Base-by-base conservation (phyloP, 768 basidiomycete species). In the Melanogaster broomeanus region DNA sequence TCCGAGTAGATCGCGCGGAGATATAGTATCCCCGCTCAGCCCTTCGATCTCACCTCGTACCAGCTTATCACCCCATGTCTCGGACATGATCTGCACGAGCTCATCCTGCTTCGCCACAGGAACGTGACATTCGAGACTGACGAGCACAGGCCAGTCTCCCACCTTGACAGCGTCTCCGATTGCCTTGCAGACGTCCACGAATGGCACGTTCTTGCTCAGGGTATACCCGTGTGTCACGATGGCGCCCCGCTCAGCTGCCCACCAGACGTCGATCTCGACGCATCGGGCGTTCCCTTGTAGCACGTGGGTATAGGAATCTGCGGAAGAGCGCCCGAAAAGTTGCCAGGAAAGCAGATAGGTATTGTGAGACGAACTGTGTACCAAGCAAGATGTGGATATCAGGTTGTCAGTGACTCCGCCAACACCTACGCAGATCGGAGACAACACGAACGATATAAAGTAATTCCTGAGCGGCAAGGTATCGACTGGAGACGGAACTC, bases 261-360 rank as follows among this genome's bases (percentile, higher is more conserved):
- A 74, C 84, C 85, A 87, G 8, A 84, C 83, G 56, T 87, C 84
- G 44, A 86, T 82, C 60, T 87, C 84, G 70, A 85, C 79, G 57
- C 83, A 84, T 18, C 82, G 76, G 9, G 76, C 79, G 42, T 74
- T 70, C 6, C 76, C 73, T 28, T 66, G 69, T 16, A 85, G 66
- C 25, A 85, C 81, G 53, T 82, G 76, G 3, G 71, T 77, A 57
- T 87, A 87, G 0, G 74, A 77, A 4, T 71, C 73, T 5, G 80
- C 74, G 5, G 82, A 82, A 5, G 81, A 68, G 33, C 71, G 72
- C 6, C 84, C 84, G 15, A 82, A 63, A 21, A 86, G 62, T 58
- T 85, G 84, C 37, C 79, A 73, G 2, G 80, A 74, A 3, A 84
- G 67, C 1, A 87, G 74, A 56, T 87, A 87, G 2, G 85, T 85